Evolutionary conservation across 2,329 filamentous ascomycete species (phyloP).

Genomic region (Septoria petroselini): DNA sequence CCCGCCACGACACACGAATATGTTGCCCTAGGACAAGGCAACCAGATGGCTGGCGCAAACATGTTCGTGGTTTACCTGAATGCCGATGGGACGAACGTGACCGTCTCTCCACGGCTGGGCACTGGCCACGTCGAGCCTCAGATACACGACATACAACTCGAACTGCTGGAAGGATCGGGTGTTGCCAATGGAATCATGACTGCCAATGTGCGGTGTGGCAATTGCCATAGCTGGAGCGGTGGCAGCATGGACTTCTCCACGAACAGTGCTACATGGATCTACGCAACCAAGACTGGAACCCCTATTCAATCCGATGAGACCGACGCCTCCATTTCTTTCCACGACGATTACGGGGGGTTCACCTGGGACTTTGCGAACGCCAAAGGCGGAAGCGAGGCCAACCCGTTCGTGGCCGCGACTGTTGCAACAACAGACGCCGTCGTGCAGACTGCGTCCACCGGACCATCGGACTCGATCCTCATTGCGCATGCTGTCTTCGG

Average conservation of each 20-base stretch:
- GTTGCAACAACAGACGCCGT: constrained; percentile 12
- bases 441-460: constrained; percentile 1
- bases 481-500: constrained; percentile 48
- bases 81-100: constrained; percentile 53
- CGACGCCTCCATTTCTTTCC: constrained; percentile 46
- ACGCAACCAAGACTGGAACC: constrained; percentile 48
- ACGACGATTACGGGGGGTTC: constrained; percentile 45
- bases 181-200: constrained; percentile 52
- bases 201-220: constrained; percentile 56
- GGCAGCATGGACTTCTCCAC: constrained; percentile 51
- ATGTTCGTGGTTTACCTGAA: constrained; percentile 60
- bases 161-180: constrained; percentile 53
- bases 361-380: constrained; percentile 50
- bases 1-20: constrained; percentile 51
- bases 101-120: constrained; percentile 53
- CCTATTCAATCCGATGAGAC: constrained; percentile 48
- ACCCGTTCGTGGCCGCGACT: constrained; percentile 41
- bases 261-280: constrained; percentile 50
- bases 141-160: constrained; percentile 42
- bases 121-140: constrained; percentile 46
- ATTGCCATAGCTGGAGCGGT: constrained; percentile 53
- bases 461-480: constrained; percentile 27
- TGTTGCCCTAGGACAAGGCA: constrained; percentile 58
- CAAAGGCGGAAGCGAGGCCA: constrained; percentile 43
- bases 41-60: constrained; percentile 54